Base-by-base conservation (phyloP, 352 stramenopile genomes). In the Pilasporangium apinafurcum region DNA sequence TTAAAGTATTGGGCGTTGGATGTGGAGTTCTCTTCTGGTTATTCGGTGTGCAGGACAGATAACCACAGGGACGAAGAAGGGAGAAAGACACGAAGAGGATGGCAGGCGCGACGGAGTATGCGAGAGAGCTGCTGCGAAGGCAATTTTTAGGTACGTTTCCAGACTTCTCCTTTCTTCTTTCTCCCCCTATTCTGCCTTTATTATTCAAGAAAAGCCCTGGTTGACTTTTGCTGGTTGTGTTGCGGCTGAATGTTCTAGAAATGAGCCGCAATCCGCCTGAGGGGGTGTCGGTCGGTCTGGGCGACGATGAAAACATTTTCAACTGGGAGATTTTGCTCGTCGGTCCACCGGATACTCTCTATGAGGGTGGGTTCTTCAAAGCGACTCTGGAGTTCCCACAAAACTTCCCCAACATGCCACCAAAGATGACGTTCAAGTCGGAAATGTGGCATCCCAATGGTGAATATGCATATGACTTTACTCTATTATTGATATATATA, bases 371-470 rank as follows among this genome's bases (percentile, higher is more conserved):
- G 13, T 98, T 99, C 62, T 99, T 99, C 75, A 98, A 98, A 62
- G 96, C 95, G 17, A 70, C 71, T 29, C 79, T 99, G 20, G 79
- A 97, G 42, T 99, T 99, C 63, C 97, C 97, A 21, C 49, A 75
- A 9, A 95, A 99, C 61, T 99, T 99, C 62, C 97, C 97, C 34
- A 99, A 99, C 71, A 98, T 96, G 83, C 97, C 97, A 30, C 95
- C 94, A 17, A 96, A 94, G 49, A 99, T 99, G 96, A 98, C 86
- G 20, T 99, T 99, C 68, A 86, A 86, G 39, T 98, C 95, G 26
- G 92, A 98, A 64, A 99, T 99, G 92, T 99, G 95, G 94, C 97
- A 99, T 64, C 97, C 97, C 7, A 99, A 99, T 57, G 86, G 90
- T 97, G 38, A 18, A 73, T 63, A 25, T 24, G 3, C 1, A 27